Conservation (phyloP, 2,329 filamentous ascomycete species). For the Trichocomaceae sp. region DNA sequence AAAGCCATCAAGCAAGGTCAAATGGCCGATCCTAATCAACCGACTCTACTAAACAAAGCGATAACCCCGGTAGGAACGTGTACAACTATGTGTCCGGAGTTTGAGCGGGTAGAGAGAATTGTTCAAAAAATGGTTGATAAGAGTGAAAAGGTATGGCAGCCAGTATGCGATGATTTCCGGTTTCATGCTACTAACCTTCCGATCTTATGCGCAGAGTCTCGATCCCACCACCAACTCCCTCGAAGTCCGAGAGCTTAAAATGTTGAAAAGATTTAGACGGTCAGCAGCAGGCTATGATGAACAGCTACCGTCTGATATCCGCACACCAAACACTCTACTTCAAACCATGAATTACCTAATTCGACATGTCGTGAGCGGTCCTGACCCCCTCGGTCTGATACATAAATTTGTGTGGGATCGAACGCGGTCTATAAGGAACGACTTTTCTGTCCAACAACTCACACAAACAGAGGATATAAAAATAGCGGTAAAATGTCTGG, state of each 20-base stretch:
- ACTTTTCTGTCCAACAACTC: constrained; percentile 58
- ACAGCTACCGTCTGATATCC: constrained; percentile 57
- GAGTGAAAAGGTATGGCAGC: constrained; percentile 48
- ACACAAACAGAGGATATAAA: constrained; percentile 50
- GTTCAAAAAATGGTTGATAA: constrained; percentile 56
- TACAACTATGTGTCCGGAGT: constrained; percentile 59
- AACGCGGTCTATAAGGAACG: constrained; percentile 58
- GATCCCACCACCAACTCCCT: constrained; percentile 29
- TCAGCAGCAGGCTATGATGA: constrained; percentile 58
- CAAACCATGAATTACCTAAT: constrained; percentile 44
- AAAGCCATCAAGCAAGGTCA: constrained; percentile 48
- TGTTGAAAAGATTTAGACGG: constrained; percentile 59
- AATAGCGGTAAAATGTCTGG: constrained; percentile 54
- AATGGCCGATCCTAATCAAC: constrained; percentile 55
- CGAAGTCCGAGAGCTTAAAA: constrained; percentile 37
- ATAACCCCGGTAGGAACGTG: constrained; percentile 58
- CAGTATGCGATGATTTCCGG: not conserved
- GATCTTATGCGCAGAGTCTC: constrained; percentile 22
- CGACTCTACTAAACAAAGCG: constrained; percentile 53
- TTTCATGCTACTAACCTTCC: constrained; percentile 13
- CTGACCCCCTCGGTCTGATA: constrained; percentile 45
- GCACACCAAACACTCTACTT: constrained; percentile 47
- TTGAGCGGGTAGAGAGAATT: constrained; percentile 55
- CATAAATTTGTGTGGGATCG: constrained; percentile 62
- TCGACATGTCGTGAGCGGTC: constrained; percentile 47